Evolutionary conservation across 495 filamentous ascomycete species (phyloP), one percentile per base, ranked within the genome.

Genomic region (Cryomyces antarcticus): DNA sequence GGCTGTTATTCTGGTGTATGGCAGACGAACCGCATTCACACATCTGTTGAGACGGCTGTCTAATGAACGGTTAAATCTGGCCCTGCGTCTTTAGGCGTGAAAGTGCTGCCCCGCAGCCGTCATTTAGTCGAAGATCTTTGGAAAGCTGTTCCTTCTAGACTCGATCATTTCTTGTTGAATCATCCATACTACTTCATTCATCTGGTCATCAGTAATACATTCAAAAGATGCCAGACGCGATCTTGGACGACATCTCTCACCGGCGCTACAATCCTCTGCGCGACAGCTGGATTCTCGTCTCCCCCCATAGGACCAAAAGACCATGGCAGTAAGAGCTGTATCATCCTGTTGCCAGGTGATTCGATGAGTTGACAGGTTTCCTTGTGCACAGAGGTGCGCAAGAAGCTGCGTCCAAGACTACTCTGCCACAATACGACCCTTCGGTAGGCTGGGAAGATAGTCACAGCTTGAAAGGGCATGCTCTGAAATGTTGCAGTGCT

Each of bases 241-340:
- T 99, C 38, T 80, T 99, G 17, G 73, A 99, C 66, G 87, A 96
- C 57, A 95, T 99, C 53, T 95, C 89, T 30, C 89, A 99, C 57
- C 69, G 92, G 49, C 77, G 89, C 50, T 96, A 78, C 60, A 99
- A 99, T 57, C 86, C 85, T 29, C 64, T 99, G 38, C 76, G 79
- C 35, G 86, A 82, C 28, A 85, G 79, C 30, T 89, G 84, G 76
- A 67, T 99, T 42, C 67, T 99, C 10, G 89, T 96, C 11, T 95
- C 89, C 6, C 89, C 89, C 35, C 89, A 99, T 59, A 68, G 89
- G 42, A 94, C 84, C 46, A 94, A 95, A 71, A 71, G 89, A 45
- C 89, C 89, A 51, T 99, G 89, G 89, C 89, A 95, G 89, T 95
- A 65, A 73, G 85, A 72, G 9, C 37, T 24, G 6, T 2, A 12